Evolutionary conservation across 2,329 filamentous ascomycete species (phyloP).

Genomic region (Apiospora rasikravindrae): DNA sequence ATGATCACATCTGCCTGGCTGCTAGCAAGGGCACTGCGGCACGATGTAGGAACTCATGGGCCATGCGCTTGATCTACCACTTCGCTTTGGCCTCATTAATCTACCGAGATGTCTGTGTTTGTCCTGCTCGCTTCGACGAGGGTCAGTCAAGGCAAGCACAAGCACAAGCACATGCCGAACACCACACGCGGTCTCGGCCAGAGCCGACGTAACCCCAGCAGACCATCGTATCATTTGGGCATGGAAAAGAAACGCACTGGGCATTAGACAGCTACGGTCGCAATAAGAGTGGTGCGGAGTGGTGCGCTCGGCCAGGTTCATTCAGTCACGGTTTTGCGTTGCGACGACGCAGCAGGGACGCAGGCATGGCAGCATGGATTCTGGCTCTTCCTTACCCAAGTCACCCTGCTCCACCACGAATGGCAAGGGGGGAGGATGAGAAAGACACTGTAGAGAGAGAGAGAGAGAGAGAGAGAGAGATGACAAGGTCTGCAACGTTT

Average conservation of each 20-base stretch:
- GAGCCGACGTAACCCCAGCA: neutral
- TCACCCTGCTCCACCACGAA: neutral
- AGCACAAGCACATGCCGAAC: conserved; percentile 2
- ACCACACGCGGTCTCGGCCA: neutral
- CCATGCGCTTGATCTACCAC: neutral
- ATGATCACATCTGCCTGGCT: neutral
- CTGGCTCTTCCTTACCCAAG: neutral
- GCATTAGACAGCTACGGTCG: neutral
- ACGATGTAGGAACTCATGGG: neutral
- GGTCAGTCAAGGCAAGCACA: too few relatives aligned
- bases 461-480: neutral
- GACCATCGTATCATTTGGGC: neutral
- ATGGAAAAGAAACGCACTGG: neutral
- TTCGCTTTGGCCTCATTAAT: neutral
- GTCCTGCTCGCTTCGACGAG: neutral
- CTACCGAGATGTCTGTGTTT: neutral
- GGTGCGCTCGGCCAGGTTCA: conserved; percentile 8
- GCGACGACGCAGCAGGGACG: neutral
- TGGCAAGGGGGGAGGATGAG: neutral
- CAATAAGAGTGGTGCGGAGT: conserved; percentile 4
- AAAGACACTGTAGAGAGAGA: neutral
- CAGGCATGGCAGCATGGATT: conserved; percentile 1
- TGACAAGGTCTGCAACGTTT: neutral
- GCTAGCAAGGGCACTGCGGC: neutral
- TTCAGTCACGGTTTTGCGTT: neutral